These are phyloP conservation scores for Pharnaceum exiguum DNA, from an alignment of 148 eudicot species.

Conservation along the genomic window DNA sequence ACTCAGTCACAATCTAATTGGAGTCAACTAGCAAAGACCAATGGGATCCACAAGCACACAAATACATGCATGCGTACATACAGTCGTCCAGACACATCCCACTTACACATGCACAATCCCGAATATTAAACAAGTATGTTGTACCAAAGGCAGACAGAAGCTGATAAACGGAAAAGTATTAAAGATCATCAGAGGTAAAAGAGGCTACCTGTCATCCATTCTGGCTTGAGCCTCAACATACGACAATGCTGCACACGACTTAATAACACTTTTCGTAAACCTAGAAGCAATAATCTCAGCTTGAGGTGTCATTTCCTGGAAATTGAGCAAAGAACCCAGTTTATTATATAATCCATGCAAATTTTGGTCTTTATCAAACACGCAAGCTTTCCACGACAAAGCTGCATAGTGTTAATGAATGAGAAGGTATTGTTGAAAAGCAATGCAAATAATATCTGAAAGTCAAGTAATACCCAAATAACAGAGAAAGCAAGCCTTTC, in stretches of 20 bases:
- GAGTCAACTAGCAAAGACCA: no score
- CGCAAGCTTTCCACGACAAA: neutral
- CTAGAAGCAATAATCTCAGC: conserved; percentile 85
- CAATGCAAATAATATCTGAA: neutral
- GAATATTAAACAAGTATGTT: neutral
- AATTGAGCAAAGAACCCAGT: conserved; percentile 1
- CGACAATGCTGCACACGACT: conserved; percentile 94
- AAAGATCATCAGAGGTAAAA: neutral
- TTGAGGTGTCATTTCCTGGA: conserved; percentile 93
- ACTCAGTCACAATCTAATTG: no score
- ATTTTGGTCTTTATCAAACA: neutral
- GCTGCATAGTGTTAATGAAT: neutral
- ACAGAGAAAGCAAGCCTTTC: conserved; percentile 97
- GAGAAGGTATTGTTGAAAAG: neutral
- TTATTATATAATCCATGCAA: conserved; percentile 1
- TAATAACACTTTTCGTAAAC: conserved; percentile 84
- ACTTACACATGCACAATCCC: no score
- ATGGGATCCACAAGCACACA: no score
- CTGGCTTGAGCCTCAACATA: conserved; percentile 99
- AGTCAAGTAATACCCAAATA: conserved; percentile 59
- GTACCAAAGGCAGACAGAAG: neutral
- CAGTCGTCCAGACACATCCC: no score
- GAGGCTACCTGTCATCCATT: conserved; percentile 91
- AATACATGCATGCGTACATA: no score
- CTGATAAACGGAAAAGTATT: neutral